phyloP scores from a whole-genome alignment of 2,329 filamentous ascomycete genomes.

The Verticillium zaregamsianum region DNA sequence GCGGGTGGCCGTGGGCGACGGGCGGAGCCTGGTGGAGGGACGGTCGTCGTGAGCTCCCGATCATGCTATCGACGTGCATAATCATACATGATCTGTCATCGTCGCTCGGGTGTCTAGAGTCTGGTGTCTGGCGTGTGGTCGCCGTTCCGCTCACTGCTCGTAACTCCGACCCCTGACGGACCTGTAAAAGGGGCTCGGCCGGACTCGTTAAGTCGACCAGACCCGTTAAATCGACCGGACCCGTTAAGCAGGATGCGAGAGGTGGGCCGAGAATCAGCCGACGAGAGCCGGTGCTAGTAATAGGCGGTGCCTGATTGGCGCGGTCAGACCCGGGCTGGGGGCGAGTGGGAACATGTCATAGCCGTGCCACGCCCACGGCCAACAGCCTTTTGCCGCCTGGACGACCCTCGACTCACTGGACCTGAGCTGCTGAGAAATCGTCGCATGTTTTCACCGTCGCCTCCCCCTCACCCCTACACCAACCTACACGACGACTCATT shows the following conservation, averaged over 20 bases:
- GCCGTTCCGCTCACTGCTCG: not conserved
- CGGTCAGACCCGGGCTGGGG: not conserved
- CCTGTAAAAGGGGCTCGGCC: too few species aligned
- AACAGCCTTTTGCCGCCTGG: too few species aligned
- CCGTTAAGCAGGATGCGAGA: not conserved
- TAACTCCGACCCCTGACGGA: not conserved
- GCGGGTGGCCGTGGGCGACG: constrained; percentile 66
- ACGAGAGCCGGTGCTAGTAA: not conserved
- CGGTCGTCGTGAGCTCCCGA: not conserved
- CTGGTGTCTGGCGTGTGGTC: too few species aligned
- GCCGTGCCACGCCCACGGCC: constrained; percentile 7
- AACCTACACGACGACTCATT: not conserved
- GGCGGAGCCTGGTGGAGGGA: constrained; percentile 44
- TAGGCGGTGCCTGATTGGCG: constrained; percentile 7
- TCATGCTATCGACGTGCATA: too few species aligned
- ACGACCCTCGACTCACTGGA: not conserved
- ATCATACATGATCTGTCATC: too few species aligned
- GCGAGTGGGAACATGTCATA: constrained; percentile 8
- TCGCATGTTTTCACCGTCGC: not conserved
- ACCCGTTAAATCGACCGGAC: not conserved
- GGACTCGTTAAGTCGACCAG: too few species aligned
- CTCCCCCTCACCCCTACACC: not conserved
- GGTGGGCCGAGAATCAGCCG: not conserved
- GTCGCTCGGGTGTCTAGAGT: too few species aligned
- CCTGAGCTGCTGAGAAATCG: constrained; percentile 3